Evolutionary conservation across 78 protist species (phyloP).

Genomic region (Protostelium mycophagum): DNA sequence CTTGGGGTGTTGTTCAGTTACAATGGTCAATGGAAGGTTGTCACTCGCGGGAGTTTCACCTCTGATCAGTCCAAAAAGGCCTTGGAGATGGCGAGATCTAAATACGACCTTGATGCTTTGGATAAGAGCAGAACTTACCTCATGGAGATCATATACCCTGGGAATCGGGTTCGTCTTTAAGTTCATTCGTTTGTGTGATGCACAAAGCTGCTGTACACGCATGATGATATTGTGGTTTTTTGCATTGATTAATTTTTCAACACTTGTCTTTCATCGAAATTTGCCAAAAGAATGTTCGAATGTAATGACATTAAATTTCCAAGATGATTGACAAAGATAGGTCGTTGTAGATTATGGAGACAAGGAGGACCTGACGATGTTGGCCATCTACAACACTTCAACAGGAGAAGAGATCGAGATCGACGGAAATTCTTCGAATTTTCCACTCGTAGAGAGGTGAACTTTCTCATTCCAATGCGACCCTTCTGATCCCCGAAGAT

Average conservation of each 20-base stretch:
- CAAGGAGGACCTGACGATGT: neutral
- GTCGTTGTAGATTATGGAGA: neutral
- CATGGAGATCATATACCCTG: neutral
- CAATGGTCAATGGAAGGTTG: neutral
- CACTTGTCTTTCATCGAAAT: too few species aligned
- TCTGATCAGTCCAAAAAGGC: neutral
- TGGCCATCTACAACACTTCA: neutral
- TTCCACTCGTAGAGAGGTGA: neutral
- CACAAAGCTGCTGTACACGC: too few species aligned
- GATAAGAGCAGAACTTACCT: neutral
- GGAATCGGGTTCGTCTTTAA: too few species aligned
- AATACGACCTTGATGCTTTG: neutral
- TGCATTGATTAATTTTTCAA: too few species aligned
- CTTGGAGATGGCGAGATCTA: neutral
- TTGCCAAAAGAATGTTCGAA: too few species aligned
- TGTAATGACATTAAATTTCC: too few species aligned
- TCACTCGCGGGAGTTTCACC: neutral
- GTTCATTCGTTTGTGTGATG: too few species aligned
- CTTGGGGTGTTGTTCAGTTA: neutral
- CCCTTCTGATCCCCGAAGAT: neutral
- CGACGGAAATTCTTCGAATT: neutral
- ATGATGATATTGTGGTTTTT: too few species aligned
- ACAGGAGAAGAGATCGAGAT: neutral
- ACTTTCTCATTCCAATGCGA: neutral
- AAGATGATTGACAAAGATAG: too few species aligned